Base-by-base conservation (phyloP, 768 basidiomycete species). In the Pisolithus albus region DNA sequence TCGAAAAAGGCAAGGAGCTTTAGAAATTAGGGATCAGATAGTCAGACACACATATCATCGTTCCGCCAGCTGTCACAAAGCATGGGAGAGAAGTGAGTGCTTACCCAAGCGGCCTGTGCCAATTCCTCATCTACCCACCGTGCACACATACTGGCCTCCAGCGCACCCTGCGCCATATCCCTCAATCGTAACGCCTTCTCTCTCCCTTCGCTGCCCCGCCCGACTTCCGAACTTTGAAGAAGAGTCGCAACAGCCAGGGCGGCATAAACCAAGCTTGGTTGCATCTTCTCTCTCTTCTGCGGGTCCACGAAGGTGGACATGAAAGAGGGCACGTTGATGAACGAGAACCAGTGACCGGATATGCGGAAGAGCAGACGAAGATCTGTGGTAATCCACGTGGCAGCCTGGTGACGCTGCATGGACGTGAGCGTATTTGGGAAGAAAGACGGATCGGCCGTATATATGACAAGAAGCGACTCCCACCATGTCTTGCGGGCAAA, bases 401-500 rank as follows among this genome's bases (percentile, higher is more conserved):
- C 62, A 11, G 78, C 74, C 9, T 63, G 56, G 34, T 78, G 75
- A 23, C 82, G 78, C 61, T 79, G 69, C 18, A 72, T 63, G 11
- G 64, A 32, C 15, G 73, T 68, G 19, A 79, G 59, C 28, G 60
- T 52, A 51, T 63, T 67, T 24, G 56, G 56, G n/a, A 66, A 59
- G 16, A 72, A 72, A 16, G 50, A 56, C 44, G 50, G 5, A 13
- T 42, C 41, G 28, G 26, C 28, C n/a, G 43, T 55, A 62, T 88
- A 88, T 26, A 83, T 61, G 38, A 71, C 68, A 34, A 87, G 66
- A 16, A 89, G 72, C 4, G 77, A 80, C 60, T 88, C 88, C 83
- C 84, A 90, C 88, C 88, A 88, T 21, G 80, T 82, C 69, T 84
- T 81, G 46, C 85, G 83, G 16, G 75, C 71, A 64, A 86, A 87